These are phyloP conservation scores for Angomonas ambiguus DNA, from an alignment of 208 protist species.

Conservation along the genomic window DNA sequence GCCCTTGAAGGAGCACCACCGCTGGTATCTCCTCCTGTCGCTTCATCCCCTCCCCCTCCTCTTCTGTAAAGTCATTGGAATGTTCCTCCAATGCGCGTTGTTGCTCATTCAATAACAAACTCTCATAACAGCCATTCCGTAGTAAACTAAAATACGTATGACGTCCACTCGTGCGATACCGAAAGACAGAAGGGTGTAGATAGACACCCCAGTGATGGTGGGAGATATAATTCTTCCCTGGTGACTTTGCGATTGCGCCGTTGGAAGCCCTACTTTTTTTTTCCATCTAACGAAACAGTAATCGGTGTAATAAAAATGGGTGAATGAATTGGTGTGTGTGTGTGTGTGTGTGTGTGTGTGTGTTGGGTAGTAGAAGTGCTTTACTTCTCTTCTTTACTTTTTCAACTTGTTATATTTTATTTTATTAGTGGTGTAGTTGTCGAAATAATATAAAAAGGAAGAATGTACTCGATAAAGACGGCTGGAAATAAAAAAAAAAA, in stretches of 20 bases:
- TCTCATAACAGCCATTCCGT: slow-evolving; percentile 11
- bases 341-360: slow-evolving; percentile 7
- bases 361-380: not conserved
- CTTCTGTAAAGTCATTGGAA: no score
- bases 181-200: slow-evolving; percentile 17
- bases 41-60: no score
- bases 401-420: no score
- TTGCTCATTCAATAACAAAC: not conserved
- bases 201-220: slow-evolving; percentile 14
- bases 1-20: not conserved
- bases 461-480: not conserved
- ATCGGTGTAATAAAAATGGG: no score
- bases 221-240: no score
- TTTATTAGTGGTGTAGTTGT: no score
- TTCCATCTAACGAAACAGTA: not conserved
- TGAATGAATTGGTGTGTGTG: not conserved
- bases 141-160: slow-evolving; percentile 12
- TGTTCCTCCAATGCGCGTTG: not conserved
- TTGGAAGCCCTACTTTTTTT: no score
- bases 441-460: slow-evolving; percentile 2
- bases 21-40: slow-evolving; percentile 3
- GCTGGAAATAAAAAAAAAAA: not conserved
- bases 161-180: slow-evolving; percentile 3
- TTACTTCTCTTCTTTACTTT: no score
- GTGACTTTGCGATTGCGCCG: no score